These are phyloP conservation scores for Sugiyamaella marilandica DNA, from an alignment of 805 yeast genomes.

Conservation along the genomic window DNA sequence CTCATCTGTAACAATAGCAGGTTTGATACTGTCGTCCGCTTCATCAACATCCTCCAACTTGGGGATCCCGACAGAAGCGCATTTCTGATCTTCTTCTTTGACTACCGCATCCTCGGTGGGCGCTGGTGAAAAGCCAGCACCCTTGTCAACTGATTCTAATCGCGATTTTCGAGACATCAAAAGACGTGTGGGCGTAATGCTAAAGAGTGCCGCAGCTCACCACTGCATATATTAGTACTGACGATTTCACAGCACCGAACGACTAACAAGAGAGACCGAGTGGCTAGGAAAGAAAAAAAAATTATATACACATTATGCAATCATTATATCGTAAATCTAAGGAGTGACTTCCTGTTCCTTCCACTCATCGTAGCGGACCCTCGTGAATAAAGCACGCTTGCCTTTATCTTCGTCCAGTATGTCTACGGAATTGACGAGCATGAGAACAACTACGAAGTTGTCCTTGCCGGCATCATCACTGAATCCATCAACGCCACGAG, in stretches of 20 bases:
- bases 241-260: not conserved
- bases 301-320: not conserved
- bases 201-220: not conserved
- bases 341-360: constrained; percentile 77
- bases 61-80: not conserved
- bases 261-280: not conserved
- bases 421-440: constrained; percentile 70
- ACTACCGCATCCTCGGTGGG: not conserved
- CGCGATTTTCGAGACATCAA: not conserved
- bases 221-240: not conserved
- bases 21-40: too few relatives aligned
- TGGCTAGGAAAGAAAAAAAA: not conserved
- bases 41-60: not conserved
- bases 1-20: not conserved
- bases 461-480: constrained; percentile 52
- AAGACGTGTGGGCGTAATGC: not conserved
- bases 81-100: not conserved
- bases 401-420: constrained; percentile 54
- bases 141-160: not conserved
- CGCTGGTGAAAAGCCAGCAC: not conserved
- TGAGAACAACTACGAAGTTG: constrained; percentile 63
- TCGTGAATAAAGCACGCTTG: constrained; percentile 47
- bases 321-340: constrained; percentile 6
- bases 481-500: constrained; percentile 80
- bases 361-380: constrained; percentile 62